Conservation (phyloP, 2,329 filamentous ascomycete species). For the Venturia effusa region DNA sequence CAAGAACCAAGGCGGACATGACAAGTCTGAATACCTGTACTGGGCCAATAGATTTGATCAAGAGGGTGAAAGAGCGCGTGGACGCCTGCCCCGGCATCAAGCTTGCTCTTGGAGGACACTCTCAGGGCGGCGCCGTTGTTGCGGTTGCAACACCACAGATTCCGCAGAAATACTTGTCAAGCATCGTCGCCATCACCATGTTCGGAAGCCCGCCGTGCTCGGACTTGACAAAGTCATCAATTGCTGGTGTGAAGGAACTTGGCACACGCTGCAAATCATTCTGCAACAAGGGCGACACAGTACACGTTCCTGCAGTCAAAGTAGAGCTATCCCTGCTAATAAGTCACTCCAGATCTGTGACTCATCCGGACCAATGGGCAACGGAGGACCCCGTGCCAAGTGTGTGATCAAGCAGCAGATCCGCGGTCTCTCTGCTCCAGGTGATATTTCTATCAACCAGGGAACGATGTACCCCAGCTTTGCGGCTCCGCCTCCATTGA, state of each 20-base stretch:
- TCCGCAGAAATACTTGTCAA: not conserved
- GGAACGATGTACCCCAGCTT: not conserved
- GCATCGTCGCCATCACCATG: constrained; percentile 7
- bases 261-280: constrained; percentile 1
- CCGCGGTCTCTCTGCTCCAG: too few species aligned
- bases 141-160: not conserved
- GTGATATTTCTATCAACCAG: too few species aligned
- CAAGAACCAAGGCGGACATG: not conserved
- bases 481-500: not conserved
- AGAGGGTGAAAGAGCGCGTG: not conserved
- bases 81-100: not conserved
- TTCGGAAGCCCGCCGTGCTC: constrained; percentile 3
- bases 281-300: not conserved
- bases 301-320: too few species aligned
- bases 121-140: constrained; percentile 5
- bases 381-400: constrained; percentile 2
- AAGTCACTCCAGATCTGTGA: not conserved
- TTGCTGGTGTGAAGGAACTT: not conserved
- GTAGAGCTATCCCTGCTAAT: too few species aligned
- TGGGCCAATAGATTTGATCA: not conserved
- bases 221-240: not conserved
- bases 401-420: too few species aligned
- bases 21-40: not conserved
- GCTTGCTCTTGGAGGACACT: constrained; percentile 7
- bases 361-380: not conserved